Base-by-base conservation (phyloP, 2,329 filamentous ascomycete genomes). In the Cercospora canescens region DNA sequence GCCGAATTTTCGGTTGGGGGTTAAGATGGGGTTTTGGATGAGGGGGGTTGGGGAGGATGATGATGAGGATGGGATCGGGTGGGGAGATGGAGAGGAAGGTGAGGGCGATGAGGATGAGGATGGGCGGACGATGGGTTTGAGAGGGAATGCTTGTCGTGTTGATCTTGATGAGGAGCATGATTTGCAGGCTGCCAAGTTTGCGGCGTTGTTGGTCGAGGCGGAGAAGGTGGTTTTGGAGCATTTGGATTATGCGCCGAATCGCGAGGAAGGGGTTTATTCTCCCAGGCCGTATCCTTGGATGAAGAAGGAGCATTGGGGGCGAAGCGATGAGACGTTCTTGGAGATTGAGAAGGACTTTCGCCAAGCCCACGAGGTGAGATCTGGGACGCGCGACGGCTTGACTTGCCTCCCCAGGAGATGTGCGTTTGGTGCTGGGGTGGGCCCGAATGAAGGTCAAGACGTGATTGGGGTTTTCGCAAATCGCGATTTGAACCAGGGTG, bases 251-350 rank as follows among this genome's bases (percentile, higher is more conserved):
- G 63, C 45, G 21, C 68, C 70, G 14, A 52, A 64, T 7, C 12
- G 57, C 2, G 54, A 65, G 9, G 64, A 71, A 41, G 74, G 73
- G 4, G 52, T 48, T 14, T 73, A 64, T 41, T 39, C 65, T 16
- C 70, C 68, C 4, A 64, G 69, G 9, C 56, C 61, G 12, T 77
- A 77, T 60, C 74, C 75, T 0, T 77, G 75, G 75, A 65, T 76
- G 60, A 54, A 64, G n/a, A 35, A 59, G 21, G 50, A 65, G 58
- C 62, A 70, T 48, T 56, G n/a, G 12, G 37, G 39, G 21, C 32
- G 69, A 41, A 54, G 52, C 8, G 65, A 69, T 16, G 45, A 67
- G n/a, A 28, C 66, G 14, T n/a, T 71, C 2, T 16, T 58, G 5
- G 32, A 57, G 12, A 48, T 69, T 5, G 68, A 71, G 32, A 30